Evolutionary conservation across 2,329 filamentous ascomycete species (phyloP), one percentile per base, ranked within the genome.

Genomic region (Curvularia lunata): DNA sequence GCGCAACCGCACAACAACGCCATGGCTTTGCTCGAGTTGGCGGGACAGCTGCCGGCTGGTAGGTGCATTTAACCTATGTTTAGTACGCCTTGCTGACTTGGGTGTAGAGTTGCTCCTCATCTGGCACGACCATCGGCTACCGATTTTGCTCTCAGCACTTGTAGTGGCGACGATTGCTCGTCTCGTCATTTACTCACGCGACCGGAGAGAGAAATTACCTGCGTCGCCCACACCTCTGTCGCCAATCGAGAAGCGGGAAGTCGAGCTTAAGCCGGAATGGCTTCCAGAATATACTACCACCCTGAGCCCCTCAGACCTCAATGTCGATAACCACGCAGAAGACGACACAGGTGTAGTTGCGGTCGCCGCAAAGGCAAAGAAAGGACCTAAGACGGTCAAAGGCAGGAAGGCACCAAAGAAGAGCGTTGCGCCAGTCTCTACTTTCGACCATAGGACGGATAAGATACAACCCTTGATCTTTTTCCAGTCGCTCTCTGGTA

Each of bases 401-500:
- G 77, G 77, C 8, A 77, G 66, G 52, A 74, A 72, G 54, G 51
- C 37, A 40, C 58, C 56, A 2, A 72, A 68, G 54, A 66, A 72
- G 54, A 27, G 45, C 4, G 46, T 58, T 7, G 61, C 63, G 25
- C 62, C 68, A 8, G 59, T 48, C 6, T 25, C 67, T 9, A 64
- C 46, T 37, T 69, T 73, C 63, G 61, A 75, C 56, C 65, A 69
- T 54, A 63, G 64, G 41, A 67, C 64, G 45, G 68, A 80, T 25
- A 83, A 82, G 48, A 83, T 92, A 53, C 90, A 94, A 72, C 85
- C 90, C 2, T 77, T 96, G 16, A 79, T 97, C 30, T 98, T 97
- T 80, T 98, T 90, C 80, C 94, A 92, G 2, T 96, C 93, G 0
- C 82, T 98, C 55, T 96, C 91, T 3, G 91, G 89, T 3, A 91